phyloP scores from a whole-genome alignment of 257 asterid species.

The Agastache rugosa region DNA sequence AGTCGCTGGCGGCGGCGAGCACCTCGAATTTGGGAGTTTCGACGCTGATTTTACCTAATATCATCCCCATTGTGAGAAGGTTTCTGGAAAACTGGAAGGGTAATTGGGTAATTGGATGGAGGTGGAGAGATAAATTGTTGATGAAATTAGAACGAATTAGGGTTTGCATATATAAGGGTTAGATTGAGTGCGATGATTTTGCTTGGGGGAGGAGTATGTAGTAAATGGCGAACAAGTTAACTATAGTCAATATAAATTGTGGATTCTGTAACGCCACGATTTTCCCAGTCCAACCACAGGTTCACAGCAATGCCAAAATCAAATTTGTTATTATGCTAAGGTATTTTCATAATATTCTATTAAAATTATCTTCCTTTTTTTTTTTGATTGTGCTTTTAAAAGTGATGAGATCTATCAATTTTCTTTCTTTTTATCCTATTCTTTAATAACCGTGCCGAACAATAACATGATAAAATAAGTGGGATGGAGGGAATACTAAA shows the following conservation, averaged over 20 bases:
- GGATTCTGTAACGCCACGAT: slow-evolving; percentile 54
- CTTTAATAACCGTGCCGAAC: no score
- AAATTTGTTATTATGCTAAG: neutral
- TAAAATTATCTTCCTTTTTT: no score
- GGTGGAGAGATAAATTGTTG: neutral
- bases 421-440: no score
- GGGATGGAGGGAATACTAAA: no score
- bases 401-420: no score
- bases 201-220: slow-evolving; percentile 36
- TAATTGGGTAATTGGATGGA: neutral
- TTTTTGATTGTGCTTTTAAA: no score
- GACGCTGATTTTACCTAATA: slow-evolving; percentile 72
- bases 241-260: slow-evolving; percentile 15
- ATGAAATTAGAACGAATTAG: neutral
- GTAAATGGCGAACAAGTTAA: neutral
- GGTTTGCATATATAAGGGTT: neutral
- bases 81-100: neutral
- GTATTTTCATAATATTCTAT: neutral
- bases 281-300: slow-evolving; percentile 23
- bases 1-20: slow-evolving; percentile 54
- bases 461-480: no score
- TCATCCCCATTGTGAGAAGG: slow-evolving; percentile 61
- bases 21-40: slow-evolving; percentile 75
- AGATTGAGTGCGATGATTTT: neutral
- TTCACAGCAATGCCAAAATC: neutral